phyloP scores from a whole-genome alignment of 2,329 filamentous ascomycete species.

The Teratosphaeria destructans region DNA sequence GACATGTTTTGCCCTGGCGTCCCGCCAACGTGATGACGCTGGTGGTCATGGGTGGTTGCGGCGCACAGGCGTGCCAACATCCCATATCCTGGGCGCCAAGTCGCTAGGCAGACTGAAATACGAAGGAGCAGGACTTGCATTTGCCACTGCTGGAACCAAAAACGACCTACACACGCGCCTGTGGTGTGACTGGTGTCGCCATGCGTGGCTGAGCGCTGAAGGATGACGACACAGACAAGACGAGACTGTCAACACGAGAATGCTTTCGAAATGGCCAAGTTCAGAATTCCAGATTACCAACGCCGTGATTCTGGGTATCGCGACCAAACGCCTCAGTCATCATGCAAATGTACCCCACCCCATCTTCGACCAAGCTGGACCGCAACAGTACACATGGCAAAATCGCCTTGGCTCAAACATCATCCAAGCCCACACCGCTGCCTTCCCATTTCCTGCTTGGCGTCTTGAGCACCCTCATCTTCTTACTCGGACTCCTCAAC shows the following conservation, averaged over 20 bases:
- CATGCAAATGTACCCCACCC: not conserved
- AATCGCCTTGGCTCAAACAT: not conserved
- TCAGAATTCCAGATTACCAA: not conserved
- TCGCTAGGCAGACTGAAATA: not conserved
- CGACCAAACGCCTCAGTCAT: not conserved
- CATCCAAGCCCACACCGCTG: conserved; percentile 21
- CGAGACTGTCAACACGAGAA: not conserved
- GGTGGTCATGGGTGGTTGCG: not conserved
- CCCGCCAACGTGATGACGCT: not conserved
- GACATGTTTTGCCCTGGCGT: not conserved
- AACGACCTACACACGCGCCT: too few species aligned
- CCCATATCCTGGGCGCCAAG: not conserved
- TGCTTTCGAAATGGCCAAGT: not conserved
- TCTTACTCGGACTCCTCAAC: conserved; percentile 36
- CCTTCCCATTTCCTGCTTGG: conserved; percentile 34
- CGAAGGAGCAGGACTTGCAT: not conserved
- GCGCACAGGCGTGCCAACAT: not conserved
- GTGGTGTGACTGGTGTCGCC: too few species aligned
- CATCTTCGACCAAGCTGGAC: not conserved
- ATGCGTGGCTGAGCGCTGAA: not conserved
- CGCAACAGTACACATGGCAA: not conserved
- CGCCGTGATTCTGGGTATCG: not conserved
- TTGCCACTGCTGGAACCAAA: too few species aligned
- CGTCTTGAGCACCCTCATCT: conserved; percentile 39
- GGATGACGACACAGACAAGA: not conserved